A percentile compares a stretch with the other conserved stretches of the same genome.
phyloP scores from a whole-genome alignment of 2,329 filamentous ascomycete species.

The Pseudogymnoascus sp. region DNA sequence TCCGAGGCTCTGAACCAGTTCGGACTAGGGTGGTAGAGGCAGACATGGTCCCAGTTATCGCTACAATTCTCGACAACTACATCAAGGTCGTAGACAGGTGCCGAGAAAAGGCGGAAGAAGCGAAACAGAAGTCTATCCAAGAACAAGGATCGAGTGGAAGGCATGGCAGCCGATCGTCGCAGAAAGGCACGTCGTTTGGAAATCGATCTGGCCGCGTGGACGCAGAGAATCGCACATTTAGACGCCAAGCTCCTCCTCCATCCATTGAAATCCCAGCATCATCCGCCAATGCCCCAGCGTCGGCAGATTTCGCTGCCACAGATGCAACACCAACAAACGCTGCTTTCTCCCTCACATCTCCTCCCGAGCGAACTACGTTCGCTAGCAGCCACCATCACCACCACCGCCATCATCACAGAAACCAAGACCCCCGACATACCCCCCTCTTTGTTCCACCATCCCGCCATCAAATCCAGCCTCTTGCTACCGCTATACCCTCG shows the following conservation, averaged over 20 bases:
- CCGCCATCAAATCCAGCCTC: constrained; percentile 55
- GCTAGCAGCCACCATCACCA: constrained; percentile 46
- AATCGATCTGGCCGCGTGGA: constrained; percentile 49
- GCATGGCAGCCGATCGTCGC: constrained; percentile 23
- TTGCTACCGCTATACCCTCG: constrained; percentile 59
- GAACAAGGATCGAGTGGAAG: constrained; percentile 34
- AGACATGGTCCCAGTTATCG: constrained; percentile 98
- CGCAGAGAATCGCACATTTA: constrained; percentile 54
- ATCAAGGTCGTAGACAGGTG: constrained; percentile 93
- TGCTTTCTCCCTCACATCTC: constrained; percentile 61
- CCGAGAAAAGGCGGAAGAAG: constrained; percentile 77
- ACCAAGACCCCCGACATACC: constrained; percentile 43
- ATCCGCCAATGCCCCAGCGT: constrained; percentile 41
- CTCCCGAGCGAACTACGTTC: constrained; percentile 64
- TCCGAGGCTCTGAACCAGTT: constrained; percentile 88
- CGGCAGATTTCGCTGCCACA: constrained; percentile 42
- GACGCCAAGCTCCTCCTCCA: constrained; percentile 76
- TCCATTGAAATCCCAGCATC: constrained; percentile 70
- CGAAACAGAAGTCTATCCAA: constrained; percentile 55
- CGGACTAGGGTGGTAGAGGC: constrained; percentile 94
- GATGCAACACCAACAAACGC: constrained; percentile 57
- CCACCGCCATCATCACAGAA: constrained; percentile 46
- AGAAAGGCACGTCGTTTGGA: constrained; percentile 40
- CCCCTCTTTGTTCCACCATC: constrained; percentile 43
- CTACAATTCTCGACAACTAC: constrained; percentile 96